Base-by-base conservation (phyloP, 257 asterid genomes). In the Primulina eburnea region DNA sequence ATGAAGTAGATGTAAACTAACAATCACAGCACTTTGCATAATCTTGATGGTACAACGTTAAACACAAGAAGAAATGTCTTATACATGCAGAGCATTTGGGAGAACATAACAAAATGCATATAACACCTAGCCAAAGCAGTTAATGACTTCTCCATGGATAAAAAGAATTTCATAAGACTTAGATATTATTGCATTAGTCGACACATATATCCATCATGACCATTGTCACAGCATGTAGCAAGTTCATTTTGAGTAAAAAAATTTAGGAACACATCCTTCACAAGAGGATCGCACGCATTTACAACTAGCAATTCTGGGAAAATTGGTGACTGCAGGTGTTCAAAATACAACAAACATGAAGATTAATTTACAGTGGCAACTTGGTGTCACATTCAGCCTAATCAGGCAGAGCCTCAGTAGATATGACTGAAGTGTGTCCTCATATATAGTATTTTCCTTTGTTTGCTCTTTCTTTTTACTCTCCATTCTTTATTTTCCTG, bases 401-500 rank as follows among this genome's bases (percentile, higher is more conserved):
- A 40, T 64, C 62, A 16, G 71, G 62, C 55, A 74, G 71, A 71
- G 47, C 62, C 34, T 63, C 18, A 28, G 30, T 56, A 65, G 62
- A 26, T 16, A 67, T 21, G 29, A 38, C 64, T 32, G 69, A 50
- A 12, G 18, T 29, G 62, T 69, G 68, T 64, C 66, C 40, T 35
- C 75, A 11, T 37, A 50, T 62, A 8, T 63, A 30, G 59, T 57
- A 57, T 0, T 56, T 61, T 55, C 73, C 53, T 68, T 65, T 12
- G 12, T 38, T 38, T 12, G 24, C 34, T 11, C 6, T 64, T 35
- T 20, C 37, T 20, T 65, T 26, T 10, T 21, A 35, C 29, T 71
- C 78, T 56, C 29, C 73, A 57, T 60, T 67, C 55, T 12, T 57
- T 43, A 30, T 56, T 60, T 28, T 70, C 18, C 64, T 18, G 53